Base-by-base conservation (phyloP, 805 yeast genomes). In the Kazachstania africana region DNA sequence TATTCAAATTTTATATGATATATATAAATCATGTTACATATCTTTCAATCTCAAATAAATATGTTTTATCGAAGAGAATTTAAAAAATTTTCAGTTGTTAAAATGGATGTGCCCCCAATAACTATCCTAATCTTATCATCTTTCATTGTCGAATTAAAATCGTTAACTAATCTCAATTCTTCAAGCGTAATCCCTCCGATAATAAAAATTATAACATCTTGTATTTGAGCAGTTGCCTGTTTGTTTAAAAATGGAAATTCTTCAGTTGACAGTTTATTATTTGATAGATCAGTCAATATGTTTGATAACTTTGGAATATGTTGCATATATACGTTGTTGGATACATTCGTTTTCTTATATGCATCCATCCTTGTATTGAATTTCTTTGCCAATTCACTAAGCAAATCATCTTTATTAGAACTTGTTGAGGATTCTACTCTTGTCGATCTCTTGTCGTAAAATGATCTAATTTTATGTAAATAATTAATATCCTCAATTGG, bases 171-270 rank as follows among this genome's bases (percentile, higher is more conserved):
- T 38, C 95, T 69, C 0, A 94, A 82, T 53, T 91, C 99, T 54
- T 88, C 97, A 50, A 73, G 84, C 1, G 97, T 88, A 2, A 71
- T 78, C 12, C 98, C 98, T 5, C 96, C 97, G 31, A 83, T 72
- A 32, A 80, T 57, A 48, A 75, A 81, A 1, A 81, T 60, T 3
- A 81, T 66, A n/a, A 81, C 60, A 43, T 80, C 87, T 44, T 77
- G 81, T 23, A n/a, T 27, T 31, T 5, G 33, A 15, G 2, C 25
- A 17, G 27, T 2, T 22, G 19, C 19, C 4, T 3, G 23, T 9
- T 23, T 16, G 19, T 27, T 24, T 17, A 37, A 30, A 15, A 66
- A 53, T 16, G 36, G 26, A 35, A 32, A 30, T 68, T 62, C 16
- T 72, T 75, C 40, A 13, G 49, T 53, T 5, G 52, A 34, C 5